Evolutionary conservation across 106 monocot genomes (phyloP).

Genomic region (Allium cepa): DNA sequence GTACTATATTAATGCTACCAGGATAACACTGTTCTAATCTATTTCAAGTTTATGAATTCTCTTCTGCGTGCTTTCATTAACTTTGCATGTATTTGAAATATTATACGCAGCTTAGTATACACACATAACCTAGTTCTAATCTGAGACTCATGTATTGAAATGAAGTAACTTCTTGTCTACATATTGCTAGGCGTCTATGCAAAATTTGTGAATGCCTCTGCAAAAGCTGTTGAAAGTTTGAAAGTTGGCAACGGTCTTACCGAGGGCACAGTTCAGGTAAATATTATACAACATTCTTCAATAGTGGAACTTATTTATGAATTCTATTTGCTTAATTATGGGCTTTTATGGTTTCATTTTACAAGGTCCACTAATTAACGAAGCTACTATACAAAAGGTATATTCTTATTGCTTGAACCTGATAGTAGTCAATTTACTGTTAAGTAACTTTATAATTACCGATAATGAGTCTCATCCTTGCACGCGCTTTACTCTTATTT

Average conservation of each 20-base stretch:
- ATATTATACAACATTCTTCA: background rate
- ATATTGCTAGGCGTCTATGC: slow-evolving; percentile 69
- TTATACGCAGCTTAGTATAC: too few relatives aligned
- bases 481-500: too few relatives aligned
- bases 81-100: too few relatives aligned
- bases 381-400: slow-evolving; percentile 88
- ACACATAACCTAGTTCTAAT: too few relatives aligned
- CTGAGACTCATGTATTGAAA: background rate
- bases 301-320: background rate
- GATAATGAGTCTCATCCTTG: background rate
- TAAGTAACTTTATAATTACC: background rate
- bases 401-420: background rate
- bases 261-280: slow-evolving; percentile 67
- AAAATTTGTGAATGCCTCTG: slow-evolving; percentile 75
- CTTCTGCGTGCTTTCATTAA: too few relatives aligned
- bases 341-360: slow-evolving; percentile 6
- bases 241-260: slow-evolving; percentile 88
- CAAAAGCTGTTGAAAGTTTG: slow-evolving; percentile 71
- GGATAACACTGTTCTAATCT: too few relatives aligned
- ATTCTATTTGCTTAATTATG: background rate
- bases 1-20: too few relatives aligned
- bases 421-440: background rate
- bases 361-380: slow-evolving; percentile 94
- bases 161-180: background rate
- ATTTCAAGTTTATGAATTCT: too few relatives aligned